phyloP scores from a whole-genome alignment of 306 rosid genomes.

The Cicer cuneatum region DNA sequence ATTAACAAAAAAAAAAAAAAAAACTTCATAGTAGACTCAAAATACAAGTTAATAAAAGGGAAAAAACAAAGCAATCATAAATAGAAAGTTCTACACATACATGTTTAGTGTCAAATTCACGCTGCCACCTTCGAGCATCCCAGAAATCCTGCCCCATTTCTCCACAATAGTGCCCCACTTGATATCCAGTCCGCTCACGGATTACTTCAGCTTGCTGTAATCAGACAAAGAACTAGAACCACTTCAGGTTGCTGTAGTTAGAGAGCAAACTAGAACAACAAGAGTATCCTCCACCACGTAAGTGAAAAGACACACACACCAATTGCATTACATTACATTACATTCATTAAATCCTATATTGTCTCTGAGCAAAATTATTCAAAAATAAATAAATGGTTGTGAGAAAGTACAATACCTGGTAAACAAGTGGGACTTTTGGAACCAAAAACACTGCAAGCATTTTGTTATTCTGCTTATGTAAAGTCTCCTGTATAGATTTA shows the following conservation, averaged over 20 bases:
- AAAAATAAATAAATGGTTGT: background rate
- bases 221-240: constrained; percentile 50
- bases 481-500: constrained; percentile 65
- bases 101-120: constrained; percentile 87
- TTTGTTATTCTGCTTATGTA: constrained; percentile 70
- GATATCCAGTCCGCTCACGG: constrained; percentile 93
- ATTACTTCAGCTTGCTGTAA: constrained; percentile 99
- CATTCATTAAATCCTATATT: constrained; percentile 2
- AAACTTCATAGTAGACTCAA: background rate
- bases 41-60: constrained; percentile 21
- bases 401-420: constrained; percentile 67
- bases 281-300: background rate
- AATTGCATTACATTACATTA: constrained; percentile 14
- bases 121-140: constrained; percentile 99
- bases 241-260: constrained; percentile 74
- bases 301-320: background rate
- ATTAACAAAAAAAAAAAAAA: background rate
- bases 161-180: constrained; percentile 97
- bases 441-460: constrained; percentile 93
- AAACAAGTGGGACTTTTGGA: constrained; percentile 97
- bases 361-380: constrained; percentile 20
- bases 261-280: constrained; percentile 34
- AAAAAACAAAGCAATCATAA: background rate
- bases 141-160: constrained; percentile 99
- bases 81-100: constrained; percentile 52